A percentile compares a stretch with the other conserved stretches of the same genome.
Evolutionary conservation across 1,284 basidiomycete genomes (phyloP).

Genomic region (Microstroma glucosiphilum): DNA sequence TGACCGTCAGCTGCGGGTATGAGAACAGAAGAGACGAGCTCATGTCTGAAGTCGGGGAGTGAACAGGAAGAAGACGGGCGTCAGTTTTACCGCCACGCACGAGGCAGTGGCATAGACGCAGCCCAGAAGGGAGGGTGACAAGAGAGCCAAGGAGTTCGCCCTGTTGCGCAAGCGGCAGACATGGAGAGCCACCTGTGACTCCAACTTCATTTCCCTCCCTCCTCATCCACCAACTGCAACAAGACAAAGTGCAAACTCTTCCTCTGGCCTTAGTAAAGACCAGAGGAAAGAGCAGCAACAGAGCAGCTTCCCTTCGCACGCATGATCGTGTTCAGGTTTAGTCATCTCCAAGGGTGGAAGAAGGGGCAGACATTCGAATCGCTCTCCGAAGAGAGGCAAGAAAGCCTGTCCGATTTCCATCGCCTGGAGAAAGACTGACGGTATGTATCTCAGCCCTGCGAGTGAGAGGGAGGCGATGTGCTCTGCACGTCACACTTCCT

Average conservation of each 20-base stretch:
- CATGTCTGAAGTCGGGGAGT: conserved; percentile 37
- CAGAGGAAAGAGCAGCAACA: neutral
- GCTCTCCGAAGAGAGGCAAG: conserved; percentile 21
- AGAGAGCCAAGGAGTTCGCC: neutral
- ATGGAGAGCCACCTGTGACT: too few relatives aligned
- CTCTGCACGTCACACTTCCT: neutral
- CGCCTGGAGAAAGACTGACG: neutral
- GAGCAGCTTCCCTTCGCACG: conserved; percentile 51
- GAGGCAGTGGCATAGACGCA: neutral
- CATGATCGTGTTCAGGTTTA: conserved; percentile 51
- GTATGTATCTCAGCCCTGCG: conserved; percentile 1
- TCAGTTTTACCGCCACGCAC: neutral
- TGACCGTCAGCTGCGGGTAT: conserved; percentile 50
- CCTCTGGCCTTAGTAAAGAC: too few relatives aligned
- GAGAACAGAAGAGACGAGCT: conserved; percentile 47
- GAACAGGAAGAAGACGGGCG: neutral
- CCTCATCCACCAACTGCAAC: too few relatives aligned
- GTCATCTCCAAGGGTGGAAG: conserved; percentile 10
- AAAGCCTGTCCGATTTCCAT: neutral
- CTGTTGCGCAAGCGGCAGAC: neutral
- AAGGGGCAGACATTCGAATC: conserved; percentile 23
- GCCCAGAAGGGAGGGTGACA: neutral
- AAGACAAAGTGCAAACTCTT: too few relatives aligned
- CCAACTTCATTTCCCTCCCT: too few relatives aligned
- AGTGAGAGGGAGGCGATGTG: neutral